These are phyloP conservation scores for Actinomucor elegans DNA, from an alignment of 371 early-diverging fungal species.

Conservation along the genomic window DNA sequence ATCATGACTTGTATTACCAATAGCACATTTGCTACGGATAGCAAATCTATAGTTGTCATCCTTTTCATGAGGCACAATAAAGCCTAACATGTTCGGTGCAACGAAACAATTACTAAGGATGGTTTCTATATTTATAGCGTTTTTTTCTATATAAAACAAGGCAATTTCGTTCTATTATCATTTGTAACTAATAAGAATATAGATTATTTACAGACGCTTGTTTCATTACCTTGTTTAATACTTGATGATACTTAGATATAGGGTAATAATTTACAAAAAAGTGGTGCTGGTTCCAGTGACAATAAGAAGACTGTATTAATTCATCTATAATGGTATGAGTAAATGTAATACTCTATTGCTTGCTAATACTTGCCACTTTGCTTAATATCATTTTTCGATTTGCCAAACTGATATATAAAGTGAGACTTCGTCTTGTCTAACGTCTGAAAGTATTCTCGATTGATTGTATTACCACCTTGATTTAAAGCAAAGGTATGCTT, in stretches of 20 bases:
- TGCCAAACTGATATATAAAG: conserved; percentile 22
- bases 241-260: conserved; percentile 10
- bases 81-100: conserved; percentile 16
- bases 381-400: conserved; percentile 11
- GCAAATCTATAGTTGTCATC: conserved; percentile 16
- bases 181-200: too few relatives aligned
- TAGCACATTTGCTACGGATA: conserved; percentile 20
- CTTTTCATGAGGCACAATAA: conserved; percentile 19
- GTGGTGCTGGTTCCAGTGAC: conserved; percentile 23
- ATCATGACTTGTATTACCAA: conserved; percentile 15
- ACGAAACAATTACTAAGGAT: conserved; percentile 10
- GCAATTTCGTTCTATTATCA: conserved; percentile 17
- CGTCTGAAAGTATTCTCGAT: conserved; percentile 10
- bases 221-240: conserved; percentile 13
- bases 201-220: too few relatives aligned
- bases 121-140: conserved; percentile 8
- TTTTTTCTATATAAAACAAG: conserved; percentile 17
- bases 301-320: conserved; percentile 5
- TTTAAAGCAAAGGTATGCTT: conserved; percentile 3
- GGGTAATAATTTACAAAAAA: conserved; percentile 20
- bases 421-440: conserved; percentile 1
- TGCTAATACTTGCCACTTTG: conserved; percentile 6
- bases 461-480: conserved; percentile 9
- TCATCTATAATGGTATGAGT: conserved; percentile 1
- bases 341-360: not conserved